Evolutionary conservation across 345 rosid genomes (phyloP), one percentile per base, ranked within the genome.

Genomic region (Garcia nutans): DNA sequence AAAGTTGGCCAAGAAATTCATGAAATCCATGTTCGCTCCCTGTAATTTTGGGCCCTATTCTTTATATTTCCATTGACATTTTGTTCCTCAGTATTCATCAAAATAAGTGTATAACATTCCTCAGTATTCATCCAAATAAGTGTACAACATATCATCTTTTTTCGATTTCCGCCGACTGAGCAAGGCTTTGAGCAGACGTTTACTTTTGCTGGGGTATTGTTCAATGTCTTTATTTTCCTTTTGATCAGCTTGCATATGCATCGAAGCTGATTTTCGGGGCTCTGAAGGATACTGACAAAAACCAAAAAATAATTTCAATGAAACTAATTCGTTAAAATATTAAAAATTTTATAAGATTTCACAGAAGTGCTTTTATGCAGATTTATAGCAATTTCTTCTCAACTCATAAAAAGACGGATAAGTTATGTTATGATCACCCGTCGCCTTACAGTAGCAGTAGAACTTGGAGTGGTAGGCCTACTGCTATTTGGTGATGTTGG

Each of bases 101-200:
- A 74, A 79, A 73, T 73, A 77, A 73, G 77, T 85, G 66, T 79
- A 73, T 10, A 76, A 26, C 0, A 78, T 28, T 17, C 79, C 66
- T 94, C 86, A 92, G 69, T 92, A 94, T 58, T 84, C 74, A 19
- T 85, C 89, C 78, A 74, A 79, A 73, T 73, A 77, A 73, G 77
- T 85, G 66, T 79, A 73, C 8, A 76, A 26, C 0, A 78, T 28
- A 64, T 58, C 71, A 47, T 86, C 85, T 74, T 80, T 84, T 80
- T 74, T 87, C 22, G 90, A 71, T 82, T 84, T 90, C 77, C 86
- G 79, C 85, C 88, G 76, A 87, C 96, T 86, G 59, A 89, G 89
- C 85, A 90, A 73, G 63, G 96, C 94, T 85, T 87, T 89, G 47
- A 92, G 65, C 63, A 87, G 85, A 45, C 84, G 86, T 77, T 86